Percentiles rank a stretch among this genome's conserved stretches.
Conservation (phyloP, 257 asterid species). For the Knoxia roxburghii region DNA sequence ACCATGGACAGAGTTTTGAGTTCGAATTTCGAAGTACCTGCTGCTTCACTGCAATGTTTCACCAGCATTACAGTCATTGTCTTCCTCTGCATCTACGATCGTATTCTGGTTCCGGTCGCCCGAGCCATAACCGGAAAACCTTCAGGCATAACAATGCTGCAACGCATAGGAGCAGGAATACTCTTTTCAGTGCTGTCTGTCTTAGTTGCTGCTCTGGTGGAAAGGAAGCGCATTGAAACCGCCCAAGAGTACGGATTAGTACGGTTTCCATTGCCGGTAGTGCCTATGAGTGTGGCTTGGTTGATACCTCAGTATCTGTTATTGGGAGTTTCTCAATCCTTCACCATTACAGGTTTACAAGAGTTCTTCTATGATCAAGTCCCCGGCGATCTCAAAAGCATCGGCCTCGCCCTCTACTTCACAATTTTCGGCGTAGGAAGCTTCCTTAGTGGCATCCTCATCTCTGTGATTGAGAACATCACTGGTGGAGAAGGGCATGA, state of each 20-base stretch:
- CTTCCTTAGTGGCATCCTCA: slow-evolving; percentile 24
- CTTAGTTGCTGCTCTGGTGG: slow-evolving; percentile 4
- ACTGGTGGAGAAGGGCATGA: neutral
- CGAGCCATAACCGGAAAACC: slow-evolving; percentile 14
- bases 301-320: slow-evolving; percentile 27
- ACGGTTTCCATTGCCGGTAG: neutral
- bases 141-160: slow-evolving; percentile 12
- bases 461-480: slow-evolving; percentile 13
- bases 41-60: slow-evolving; percentile 10
- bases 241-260: slow-evolving; percentile 8
- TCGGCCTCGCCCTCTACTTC: slow-evolving; percentile 24
- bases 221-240: slow-evolving; percentile 14
- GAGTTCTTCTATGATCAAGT: slow-evolving; percentile 36
- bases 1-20: slow-evolving; percentile 1
- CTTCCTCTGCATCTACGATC: slow-evolving; percentile 11
- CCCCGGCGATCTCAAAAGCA: slow-evolving; percentile 19
- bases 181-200: neutral
- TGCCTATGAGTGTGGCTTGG: slow-evolving; percentile 28
- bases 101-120: neutral
- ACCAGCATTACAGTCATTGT: slow-evolving; percentile 2
- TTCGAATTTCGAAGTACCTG: neutral
- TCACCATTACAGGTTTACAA: slow-evolving; percentile 26
- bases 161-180: slow-evolving; percentile 7
- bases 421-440: slow-evolving; percentile 24
- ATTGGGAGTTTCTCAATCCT: slow-evolving; percentile 19